Conservation (phyloP, 345 rosid genomes). For the Populus pruinosa region DNA sequence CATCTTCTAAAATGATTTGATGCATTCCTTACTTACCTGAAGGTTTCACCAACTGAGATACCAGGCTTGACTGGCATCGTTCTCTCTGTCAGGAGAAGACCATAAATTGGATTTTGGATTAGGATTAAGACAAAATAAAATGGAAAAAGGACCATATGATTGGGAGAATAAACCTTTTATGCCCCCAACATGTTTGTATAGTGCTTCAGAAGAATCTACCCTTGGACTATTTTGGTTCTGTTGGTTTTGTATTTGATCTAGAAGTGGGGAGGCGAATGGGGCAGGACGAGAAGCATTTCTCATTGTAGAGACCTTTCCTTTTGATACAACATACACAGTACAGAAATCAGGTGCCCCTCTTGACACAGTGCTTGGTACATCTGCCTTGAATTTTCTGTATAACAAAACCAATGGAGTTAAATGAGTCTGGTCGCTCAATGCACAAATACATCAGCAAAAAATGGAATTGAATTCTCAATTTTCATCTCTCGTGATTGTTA, state of each 20-base stretch:
- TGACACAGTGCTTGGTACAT: constrained; percentile 50
- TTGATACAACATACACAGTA: constrained; percentile 69
- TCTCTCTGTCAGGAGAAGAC: constrained; percentile 36
- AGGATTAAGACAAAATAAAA: neutral
- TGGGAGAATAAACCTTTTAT: constrained; percentile 44
- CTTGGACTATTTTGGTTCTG: constrained; percentile 24
- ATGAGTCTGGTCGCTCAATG: neutral
- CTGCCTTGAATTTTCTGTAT: constrained; percentile 67
- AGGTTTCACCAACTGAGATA: constrained; percentile 42
- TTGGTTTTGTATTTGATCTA: constrained; percentile 31
- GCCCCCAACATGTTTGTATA: constrained; percentile 32
- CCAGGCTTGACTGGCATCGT: constrained; percentile 31
- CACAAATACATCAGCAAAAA: neutral
- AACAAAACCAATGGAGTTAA: neutral
- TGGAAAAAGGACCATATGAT: neutral
- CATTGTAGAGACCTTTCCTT: constrained; percentile 65
- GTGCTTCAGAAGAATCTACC: constrained; percentile 25
- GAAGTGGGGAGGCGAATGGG: constrained; percentile 60
- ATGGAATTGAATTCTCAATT: neutral
- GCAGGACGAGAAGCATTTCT: constrained; percentile 54
- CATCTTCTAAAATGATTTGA: too few relatives aligned
- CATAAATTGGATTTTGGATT: neutral
- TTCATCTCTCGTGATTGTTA: too few relatives aligned
- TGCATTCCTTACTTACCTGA: constrained; percentile 38
- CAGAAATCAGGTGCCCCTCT: constrained; percentile 89